A percentile compares a stretch with the other conserved stretches of the same genome.
phyloP scores from a whole-genome alignment of 306 rosid genomes.

The Quercus agrifolia region DNA sequence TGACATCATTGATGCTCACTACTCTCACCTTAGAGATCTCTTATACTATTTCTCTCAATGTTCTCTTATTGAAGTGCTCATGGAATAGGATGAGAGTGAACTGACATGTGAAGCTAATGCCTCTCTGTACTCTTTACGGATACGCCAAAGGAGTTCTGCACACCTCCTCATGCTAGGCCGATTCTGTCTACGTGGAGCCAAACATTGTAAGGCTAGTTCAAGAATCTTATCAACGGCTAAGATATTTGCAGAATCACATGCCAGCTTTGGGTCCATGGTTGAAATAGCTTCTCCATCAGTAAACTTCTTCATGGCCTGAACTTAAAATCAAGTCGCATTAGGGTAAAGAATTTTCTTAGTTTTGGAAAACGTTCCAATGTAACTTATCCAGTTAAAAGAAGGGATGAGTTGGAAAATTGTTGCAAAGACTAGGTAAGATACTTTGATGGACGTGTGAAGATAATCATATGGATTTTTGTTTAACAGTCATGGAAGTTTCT shows the following conservation, averaged over 20 bases:
- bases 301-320: conserved; percentile 91
- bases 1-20: background rate
- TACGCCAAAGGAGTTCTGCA: conserved; percentile 86
- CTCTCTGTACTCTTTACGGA: conserved; percentile 80
- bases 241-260: conserved; percentile 41
- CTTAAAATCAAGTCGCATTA: conserved; percentile 14
- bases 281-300: conserved; percentile 50
- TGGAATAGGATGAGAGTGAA: conserved; percentile 20
- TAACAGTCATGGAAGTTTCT: background rate
- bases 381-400: background rate
- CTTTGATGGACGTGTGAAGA: background rate
- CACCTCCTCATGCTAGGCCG: too few relatives aligned
- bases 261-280: conserved; percentile 71
- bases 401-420: background rate
- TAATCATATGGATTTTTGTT: background rate
- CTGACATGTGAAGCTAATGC: conserved; percentile 43
- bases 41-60: conserved; percentile 14
- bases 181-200: too few relatives aligned
- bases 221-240: conserved; percentile 66
- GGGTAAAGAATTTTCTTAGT: background rate
- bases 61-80: conserved; percentile 28
- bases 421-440: background rate
- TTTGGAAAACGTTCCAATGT: background rate
- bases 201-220: conserved; percentile 60
- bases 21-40: background rate